phyloP scores from a whole-genome alignment of 176 grass and related monocot genomes.

The Oryza nivara region DNA sequence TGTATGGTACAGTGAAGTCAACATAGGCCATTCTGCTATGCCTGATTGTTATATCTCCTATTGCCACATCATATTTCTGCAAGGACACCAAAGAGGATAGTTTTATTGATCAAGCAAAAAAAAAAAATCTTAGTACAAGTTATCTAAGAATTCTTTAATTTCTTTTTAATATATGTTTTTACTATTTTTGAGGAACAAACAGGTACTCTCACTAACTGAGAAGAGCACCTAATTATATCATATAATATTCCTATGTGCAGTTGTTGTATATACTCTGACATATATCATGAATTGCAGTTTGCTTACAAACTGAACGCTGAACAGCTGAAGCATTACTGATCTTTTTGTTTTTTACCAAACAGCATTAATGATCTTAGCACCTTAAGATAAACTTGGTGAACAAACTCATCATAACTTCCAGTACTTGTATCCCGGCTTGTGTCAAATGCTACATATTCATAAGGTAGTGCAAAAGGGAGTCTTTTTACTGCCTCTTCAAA shows the following conservation, averaged over 20 bases:
- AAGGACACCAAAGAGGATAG: not conserved
- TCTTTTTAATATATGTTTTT: too few species aligned
- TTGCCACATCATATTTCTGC: slow-evolving; percentile 34
- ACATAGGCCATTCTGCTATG: slow-evolving; percentile 46
- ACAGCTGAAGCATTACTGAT: not conserved
- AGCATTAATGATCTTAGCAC: slow-evolving; percentile 19
- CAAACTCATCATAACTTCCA: slow-evolving; percentile 42
- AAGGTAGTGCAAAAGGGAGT: slow-evolving; percentile 46
- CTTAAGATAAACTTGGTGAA: slow-evolving; percentile 46
- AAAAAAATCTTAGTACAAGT: too few species aligned
- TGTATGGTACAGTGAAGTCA: slow-evolving; percentile 62
- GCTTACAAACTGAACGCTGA: not conserved
- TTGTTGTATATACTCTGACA: too few species aligned
- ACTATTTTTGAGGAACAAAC: too few species aligned
- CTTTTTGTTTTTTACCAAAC: not conserved
- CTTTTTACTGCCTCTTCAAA: slow-evolving; percentile 45
- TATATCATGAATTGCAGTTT: too few species aligned
- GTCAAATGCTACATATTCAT: slow-evolving; percentile 39
- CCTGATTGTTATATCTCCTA: slow-evolving; percentile 55
- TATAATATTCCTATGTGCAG: too few species aligned
- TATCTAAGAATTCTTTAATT: too few species aligned
- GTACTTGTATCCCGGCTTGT: not conserved
- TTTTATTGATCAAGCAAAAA: too few species aligned
- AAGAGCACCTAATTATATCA: too few species aligned
- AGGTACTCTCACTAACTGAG: too few species aligned